These are phyloP conservation scores for Candida xyloterini DNA, from an alignment of 805 yeast species.

Conservation along the genomic window DNA sequence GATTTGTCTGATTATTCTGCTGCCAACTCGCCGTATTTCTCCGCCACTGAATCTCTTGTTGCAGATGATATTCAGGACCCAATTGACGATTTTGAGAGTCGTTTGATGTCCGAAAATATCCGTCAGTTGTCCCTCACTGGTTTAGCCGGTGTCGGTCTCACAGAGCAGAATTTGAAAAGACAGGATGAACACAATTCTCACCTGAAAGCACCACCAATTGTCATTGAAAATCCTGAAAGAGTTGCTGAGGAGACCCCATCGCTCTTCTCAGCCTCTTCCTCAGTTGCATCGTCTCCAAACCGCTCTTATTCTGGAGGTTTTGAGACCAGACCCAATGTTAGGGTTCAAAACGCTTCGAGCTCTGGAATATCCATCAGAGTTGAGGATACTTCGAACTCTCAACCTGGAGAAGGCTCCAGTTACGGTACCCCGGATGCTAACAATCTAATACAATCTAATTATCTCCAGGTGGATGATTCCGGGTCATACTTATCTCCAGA, in stretches of 20 bases:
- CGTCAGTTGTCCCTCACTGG: slow-evolving; percentile 16
- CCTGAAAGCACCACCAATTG: slow-evolving; percentile 18
- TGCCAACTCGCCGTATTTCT: slow-evolving; percentile 26
- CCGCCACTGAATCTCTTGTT: slow-evolving; percentile 25
- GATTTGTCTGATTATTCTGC: slow-evolving; percentile 24
- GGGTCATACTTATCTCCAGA: slow-evolving; percentile 26
- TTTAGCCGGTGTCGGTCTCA: slow-evolving; percentile 11
- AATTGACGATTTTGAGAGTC: slow-evolving; percentile 15
- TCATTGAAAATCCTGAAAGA: slow-evolving; percentile 38
- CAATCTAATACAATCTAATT: slow-evolving; percentile 1
- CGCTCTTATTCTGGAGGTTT: slow-evolving; percentile 33
- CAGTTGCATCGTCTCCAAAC: slow-evolving; percentile 35
- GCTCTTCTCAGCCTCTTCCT: slow-evolving; percentile 48
- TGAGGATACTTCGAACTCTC: slow-evolving; percentile 3
- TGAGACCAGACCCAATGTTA: slow-evolving; percentile 19
- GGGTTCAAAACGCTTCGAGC: slow-evolving; percentile 24
- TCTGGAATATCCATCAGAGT: slow-evolving; percentile 6
- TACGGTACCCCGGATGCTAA: slow-evolving; percentile 7
- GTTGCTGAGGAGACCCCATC: slow-evolving; percentile 51
- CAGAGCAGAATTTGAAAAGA: slow-evolving; percentile 24
- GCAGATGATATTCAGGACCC: slow-evolving; percentile 21
- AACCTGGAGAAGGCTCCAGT: neutral
- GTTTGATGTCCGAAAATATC: slow-evolving; percentile 17
- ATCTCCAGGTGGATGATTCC: slow-evolving; percentile 7
- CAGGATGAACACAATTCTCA: slow-evolving; percentile 11